Evolutionary conservation across 345 rosid species (phyloP).

Genomic region (rapeseed (Brassica napus)): DNA sequence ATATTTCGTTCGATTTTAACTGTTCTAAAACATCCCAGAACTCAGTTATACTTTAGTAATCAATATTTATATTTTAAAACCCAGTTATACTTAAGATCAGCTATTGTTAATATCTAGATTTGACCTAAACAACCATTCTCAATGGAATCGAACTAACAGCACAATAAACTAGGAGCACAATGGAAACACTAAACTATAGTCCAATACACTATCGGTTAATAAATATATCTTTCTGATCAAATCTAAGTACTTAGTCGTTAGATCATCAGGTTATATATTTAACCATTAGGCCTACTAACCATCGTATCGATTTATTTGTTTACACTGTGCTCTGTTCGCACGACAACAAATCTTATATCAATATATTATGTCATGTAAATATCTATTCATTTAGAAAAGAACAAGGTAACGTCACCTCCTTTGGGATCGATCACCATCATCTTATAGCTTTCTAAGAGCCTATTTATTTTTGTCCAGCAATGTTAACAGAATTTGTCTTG

Average conservation of each 20-base stretch:
- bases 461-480: constrained; percentile 34
- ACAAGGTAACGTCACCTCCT: constrained; percentile 29
- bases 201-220: neutral
- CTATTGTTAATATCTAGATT: no score
- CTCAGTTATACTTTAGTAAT: neutral
- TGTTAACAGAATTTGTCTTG: constrained; percentile 35
- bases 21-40: neutral
- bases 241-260: neutral
- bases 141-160: no score
- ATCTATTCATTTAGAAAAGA: constrained; percentile 16
- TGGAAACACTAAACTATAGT: no score
- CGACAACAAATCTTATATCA: constrained; percentile 29
- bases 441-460: constrained; percentile 25
- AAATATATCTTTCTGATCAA: neutral
- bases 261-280: neutral
- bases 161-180: no score
- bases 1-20: neutral
- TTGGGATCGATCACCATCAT: constrained; percentile 21
- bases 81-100: no score
- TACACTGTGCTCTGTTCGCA: neutral
- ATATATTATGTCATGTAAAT: constrained; percentile 29
- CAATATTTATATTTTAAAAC: neutral
- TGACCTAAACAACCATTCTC: no score
- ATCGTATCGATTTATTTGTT: neutral
- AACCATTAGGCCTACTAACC: neutral